Conservation (phyloP, 1,139 yeast genomes). For the Saccharomyces hybrid region DNA sequence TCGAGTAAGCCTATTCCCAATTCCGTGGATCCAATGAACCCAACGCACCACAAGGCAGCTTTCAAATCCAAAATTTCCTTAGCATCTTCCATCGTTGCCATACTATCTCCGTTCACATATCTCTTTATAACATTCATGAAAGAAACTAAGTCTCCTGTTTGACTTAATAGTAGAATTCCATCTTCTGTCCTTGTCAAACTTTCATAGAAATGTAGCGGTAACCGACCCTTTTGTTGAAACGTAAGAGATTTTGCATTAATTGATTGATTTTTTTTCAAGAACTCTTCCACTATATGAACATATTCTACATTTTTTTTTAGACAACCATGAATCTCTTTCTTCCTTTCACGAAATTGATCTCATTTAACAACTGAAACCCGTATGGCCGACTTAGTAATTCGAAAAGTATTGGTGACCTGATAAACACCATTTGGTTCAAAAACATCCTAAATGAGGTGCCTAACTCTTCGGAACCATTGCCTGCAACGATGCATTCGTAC, state of each 20-base stretch:
- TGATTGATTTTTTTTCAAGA: slow-evolving; percentile 18
- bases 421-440: slow-evolving; percentile 31
- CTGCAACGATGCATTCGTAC: slow-evolving; percentile 38
- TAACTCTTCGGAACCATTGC: slow-evolving; percentile 29
- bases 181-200: slow-evolving; percentile 74
- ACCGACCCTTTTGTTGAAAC: slow-evolving; percentile 13
- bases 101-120: slow-evolving; percentile 25
- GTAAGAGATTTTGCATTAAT: background rate
- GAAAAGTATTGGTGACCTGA: slow-evolving; percentile 39
- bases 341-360: slow-evolving; percentile 45
- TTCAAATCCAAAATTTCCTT: slow-evolving; percentile 44
- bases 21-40: slow-evolving; percentile 66
- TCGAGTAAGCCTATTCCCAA: slow-evolving; percentile 64
- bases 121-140: slow-evolving; percentile 38
- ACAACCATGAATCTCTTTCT: slow-evolving; percentile 54
- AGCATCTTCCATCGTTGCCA: slow-evolving; percentile 19
- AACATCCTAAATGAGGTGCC: slow-evolving; percentile 22
- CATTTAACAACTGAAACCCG: slow-evolving; percentile 49
- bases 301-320: slow-evolving; percentile 46
- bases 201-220: slow-evolving; percentile 73
- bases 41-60: slow-evolving; percentile 81
- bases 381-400: slow-evolving; percentile 47
- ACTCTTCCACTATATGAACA: slow-evolving; percentile 44
- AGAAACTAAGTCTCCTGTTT: slow-evolving; percentile 41
- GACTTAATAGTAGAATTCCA: slow-evolving; percentile 50